Conservation (phyloP, 2,329 filamentous ascomycete genomes). For the Colletotrichum trifolii region DNA sequence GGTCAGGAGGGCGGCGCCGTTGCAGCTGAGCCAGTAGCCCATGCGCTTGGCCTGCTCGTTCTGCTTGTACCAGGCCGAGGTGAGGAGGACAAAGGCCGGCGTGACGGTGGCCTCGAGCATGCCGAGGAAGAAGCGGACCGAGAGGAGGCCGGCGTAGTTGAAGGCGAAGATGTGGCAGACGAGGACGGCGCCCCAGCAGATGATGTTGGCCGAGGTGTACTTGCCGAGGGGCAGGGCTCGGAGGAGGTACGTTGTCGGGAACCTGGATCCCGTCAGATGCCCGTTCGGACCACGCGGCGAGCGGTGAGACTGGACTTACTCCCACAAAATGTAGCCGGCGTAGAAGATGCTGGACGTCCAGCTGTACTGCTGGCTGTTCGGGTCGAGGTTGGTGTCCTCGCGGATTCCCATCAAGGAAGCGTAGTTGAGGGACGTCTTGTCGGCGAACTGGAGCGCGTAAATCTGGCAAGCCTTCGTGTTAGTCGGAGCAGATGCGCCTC, state of each 20-base stretch:
- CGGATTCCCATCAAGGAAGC: slow-evolving; percentile 36
- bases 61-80: slow-evolving; percentile 43
- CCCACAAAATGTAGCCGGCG: slow-evolving; percentile 39
- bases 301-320: slow-evolving; percentile 26
- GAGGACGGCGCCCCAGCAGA: slow-evolving; percentile 53
- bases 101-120: slow-evolving; percentile 42
- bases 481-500: neutral
- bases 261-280: slow-evolving; percentile 33
- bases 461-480: neutral
- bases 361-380: slow-evolving; percentile 36
- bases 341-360: slow-evolving; percentile 40
- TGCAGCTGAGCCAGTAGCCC: slow-evolving; percentile 40
- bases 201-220: slow-evolving; percentile 48
- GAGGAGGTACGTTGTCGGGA: slow-evolving; percentile 50
- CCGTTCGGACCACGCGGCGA: no score
- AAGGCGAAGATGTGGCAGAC: slow-evolving; percentile 38
- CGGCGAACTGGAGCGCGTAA: slow-evolving; percentile 32
- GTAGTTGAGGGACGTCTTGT: slow-evolving; percentile 34
- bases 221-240: slow-evolving; percentile 48
- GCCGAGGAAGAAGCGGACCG: slow-evolving; percentile 40
- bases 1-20: slow-evolving; percentile 38
- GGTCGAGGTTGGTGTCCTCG: slow-evolving; percentile 32
- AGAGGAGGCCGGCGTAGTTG: slow-evolving; percentile 40
- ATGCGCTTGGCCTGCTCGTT: slow-evolving; percentile 47
- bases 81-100: slow-evolving; percentile 41